These are phyloP conservation scores for Ophiostoma ips DNA, from an alignment of 2,329 filamentous ascomycete species.

Conservation along the genomic window DNA sequence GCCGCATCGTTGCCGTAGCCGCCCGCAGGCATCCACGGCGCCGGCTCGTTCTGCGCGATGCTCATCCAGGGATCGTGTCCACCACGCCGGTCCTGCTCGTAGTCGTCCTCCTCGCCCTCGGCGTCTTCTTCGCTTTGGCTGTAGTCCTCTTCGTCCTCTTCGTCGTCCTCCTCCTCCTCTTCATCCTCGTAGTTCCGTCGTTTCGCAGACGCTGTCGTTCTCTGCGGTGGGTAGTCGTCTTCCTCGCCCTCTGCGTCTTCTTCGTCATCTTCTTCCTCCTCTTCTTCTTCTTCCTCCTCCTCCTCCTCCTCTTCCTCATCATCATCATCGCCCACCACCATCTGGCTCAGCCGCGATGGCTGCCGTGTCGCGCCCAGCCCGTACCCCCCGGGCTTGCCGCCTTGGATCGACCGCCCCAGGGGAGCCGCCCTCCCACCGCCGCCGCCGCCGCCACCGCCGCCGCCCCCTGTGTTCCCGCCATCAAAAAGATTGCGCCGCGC, in stretches of 20 bases:
- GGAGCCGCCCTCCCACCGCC: conserved; percentile 21
- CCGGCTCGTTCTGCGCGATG: conserved; percentile 7
- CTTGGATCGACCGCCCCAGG: conserved; percentile 33
- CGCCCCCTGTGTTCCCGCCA: background rate
- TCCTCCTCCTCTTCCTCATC: conserved; percentile 24
- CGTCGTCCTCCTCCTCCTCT: conserved; percentile 19
- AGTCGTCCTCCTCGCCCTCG: conserved; percentile 24
- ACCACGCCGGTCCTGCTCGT: conserved; percentile 15
- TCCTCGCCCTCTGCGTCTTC: conserved; percentile 13
- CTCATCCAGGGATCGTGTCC: conserved; percentile 12
- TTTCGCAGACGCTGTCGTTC: background rate
- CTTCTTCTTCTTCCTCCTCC: conserved; percentile 21
- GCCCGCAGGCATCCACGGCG: conserved; percentile 10
- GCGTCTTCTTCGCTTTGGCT: conserved; percentile 26
- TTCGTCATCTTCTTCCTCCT: conserved; percentile 19
- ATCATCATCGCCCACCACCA: conserved; percentile 23
- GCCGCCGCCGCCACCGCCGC: conserved; percentile 16
- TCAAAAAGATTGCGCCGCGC: conserved; percentile 10
- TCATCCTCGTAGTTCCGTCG: conserved; percentile 1
- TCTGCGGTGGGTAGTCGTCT: conserved; percentile 4
- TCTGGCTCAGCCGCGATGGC: conserved; percentile 39
- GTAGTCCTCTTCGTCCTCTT: conserved; percentile 27
- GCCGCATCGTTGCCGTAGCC: conserved; percentile 1
- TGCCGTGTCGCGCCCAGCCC: conserved; percentile 15
- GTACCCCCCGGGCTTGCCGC: conserved; percentile 4